Conservation (phyloP, 345 rosid genomes). For the Lepidium didymum region DNA sequence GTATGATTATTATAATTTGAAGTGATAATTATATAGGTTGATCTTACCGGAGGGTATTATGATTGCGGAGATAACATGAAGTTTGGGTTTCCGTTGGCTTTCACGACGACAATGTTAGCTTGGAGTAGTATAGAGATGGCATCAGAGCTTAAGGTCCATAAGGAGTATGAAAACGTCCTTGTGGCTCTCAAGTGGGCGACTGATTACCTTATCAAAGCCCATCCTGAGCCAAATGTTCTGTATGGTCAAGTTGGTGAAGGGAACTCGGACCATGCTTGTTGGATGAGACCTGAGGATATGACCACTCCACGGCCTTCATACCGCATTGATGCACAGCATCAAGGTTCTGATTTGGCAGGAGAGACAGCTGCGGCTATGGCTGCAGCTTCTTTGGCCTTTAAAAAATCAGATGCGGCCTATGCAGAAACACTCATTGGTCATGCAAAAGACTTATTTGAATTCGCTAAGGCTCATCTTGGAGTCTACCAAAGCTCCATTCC, state of each 20-base stretch:
- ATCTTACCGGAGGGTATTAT: conserved; percentile 68
- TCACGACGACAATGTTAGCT: conserved; percentile 57
- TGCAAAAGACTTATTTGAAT: conserved; percentile 46
- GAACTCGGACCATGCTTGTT: conserved; percentile 51
- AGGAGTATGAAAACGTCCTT: conserved; percentile 37
- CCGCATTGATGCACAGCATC: conserved; percentile 38
- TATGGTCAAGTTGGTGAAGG: conserved; percentile 62
- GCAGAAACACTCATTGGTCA: conserved; percentile 41
- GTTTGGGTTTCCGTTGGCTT: conserved; percentile 72
- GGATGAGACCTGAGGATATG: conserved; percentile 82
- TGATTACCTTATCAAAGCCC: conserved; percentile 63
- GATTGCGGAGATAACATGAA: conserved; percentile 76
- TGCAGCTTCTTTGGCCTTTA: conserved; percentile 56
- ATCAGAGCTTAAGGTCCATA: conserved; percentile 18
- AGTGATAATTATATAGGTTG: conserved; percentile 28
- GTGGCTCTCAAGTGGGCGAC: conserved; percentile 62
- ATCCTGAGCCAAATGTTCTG: conserved; percentile 41
- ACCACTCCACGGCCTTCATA: conserved; percentile 44
- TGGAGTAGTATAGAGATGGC: conserved; percentile 63
- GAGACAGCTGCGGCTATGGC: conserved; percentile 72
- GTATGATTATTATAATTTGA: not conserved
- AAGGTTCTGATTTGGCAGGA: conserved; percentile 62
- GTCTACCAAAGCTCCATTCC: conserved; percentile 33
- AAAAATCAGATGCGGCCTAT: conserved; percentile 17
- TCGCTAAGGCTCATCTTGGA: conserved; percentile 30